These are phyloP conservation scores for Gypsophila paniculata DNA, from an alignment of 179 eudicot genomes.

Conservation along the genomic window DNA sequence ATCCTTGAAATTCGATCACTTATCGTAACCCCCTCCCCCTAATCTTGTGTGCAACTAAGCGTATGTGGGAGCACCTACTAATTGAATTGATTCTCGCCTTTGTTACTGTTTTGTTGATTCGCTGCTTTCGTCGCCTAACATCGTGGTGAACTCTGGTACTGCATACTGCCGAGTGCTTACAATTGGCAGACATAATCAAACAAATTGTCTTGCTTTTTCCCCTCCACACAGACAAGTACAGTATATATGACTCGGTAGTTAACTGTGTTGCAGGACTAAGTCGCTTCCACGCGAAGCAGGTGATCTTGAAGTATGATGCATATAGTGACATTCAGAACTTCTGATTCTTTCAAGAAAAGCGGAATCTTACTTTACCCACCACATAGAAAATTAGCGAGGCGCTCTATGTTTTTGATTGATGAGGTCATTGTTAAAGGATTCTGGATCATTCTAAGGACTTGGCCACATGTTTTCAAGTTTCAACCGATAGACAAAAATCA, in stretches of 20 bases:
- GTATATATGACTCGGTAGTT: background rate
- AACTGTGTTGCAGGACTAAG: background rate
- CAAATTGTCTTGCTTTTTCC: too few species aligned
- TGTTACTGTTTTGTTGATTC: too few species aligned
- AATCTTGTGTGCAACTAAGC: too few species aligned
- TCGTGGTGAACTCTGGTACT: too few species aligned
- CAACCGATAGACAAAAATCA: background rate
- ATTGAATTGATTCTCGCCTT: too few species aligned
- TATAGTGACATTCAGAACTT: background rate
- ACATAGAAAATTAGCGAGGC: background rate
- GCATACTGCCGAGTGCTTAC: too few species aligned
- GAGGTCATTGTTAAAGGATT: background rate
- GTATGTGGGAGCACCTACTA: too few species aligned
- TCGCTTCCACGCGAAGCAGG: background rate
- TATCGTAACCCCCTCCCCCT: too few species aligned
- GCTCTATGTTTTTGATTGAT: background rate
- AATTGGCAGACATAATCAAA: too few species aligned
- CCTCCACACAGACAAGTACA: background rate
- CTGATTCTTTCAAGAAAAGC: background rate
- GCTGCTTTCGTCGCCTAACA: too few species aligned
- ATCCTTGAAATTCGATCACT: too few species aligned
- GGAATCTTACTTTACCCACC: conserved; percentile 1
- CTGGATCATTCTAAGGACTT: background rate
- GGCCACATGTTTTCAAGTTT: too few species aligned
- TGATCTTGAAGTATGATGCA: background rate